phyloP scores from a whole-genome alignment of 805 yeast species.

The Saccharomyces kudriavzevii region DNA sequence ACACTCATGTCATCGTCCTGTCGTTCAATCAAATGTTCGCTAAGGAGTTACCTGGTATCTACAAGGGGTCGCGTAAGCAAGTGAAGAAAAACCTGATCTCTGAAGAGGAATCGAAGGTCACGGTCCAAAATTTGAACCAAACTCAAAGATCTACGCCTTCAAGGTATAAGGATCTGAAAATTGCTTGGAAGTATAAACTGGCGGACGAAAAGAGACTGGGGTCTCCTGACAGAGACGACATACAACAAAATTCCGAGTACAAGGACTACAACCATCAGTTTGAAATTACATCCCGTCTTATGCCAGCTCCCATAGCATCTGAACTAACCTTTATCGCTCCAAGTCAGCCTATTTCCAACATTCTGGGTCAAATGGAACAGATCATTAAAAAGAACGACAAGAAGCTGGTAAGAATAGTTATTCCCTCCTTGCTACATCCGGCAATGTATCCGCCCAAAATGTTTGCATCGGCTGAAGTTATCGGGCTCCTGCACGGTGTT shows the following conservation, averaged over 20 bases:
- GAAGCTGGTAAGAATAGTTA: slow-evolving; percentile 52
- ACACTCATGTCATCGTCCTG: slow-evolving; percentile 57
- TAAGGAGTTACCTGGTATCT: slow-evolving; percentile 66
- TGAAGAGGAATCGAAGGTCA: slow-evolving; percentile 52
- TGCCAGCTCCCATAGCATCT: slow-evolving; percentile 55
- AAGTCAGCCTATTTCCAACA: slow-evolving; percentile 19
- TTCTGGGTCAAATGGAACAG: slow-evolving; percentile 37
- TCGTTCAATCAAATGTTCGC: slow-evolving; percentile 55
- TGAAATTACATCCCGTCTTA: slow-evolving; percentile 64
- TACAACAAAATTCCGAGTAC: slow-evolving; percentile 28
- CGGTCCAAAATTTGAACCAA: slow-evolving; percentile 58
- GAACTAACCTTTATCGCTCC: slow-evolving; percentile 54
- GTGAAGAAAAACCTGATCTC: slow-evolving; percentile 51
- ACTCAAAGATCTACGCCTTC: slow-evolving; percentile 13
- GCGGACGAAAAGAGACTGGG: slow-evolving; percentile 25
- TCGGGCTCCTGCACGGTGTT: slow-evolving; percentile 56
- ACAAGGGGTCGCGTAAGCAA: slow-evolving; percentile 60
- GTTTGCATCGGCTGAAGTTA: slow-evolving; percentile 38
- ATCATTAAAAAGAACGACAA: slow-evolving; percentile 37
- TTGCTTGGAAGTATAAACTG: slow-evolving; percentile 89
- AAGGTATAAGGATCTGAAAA: slow-evolving; percentile 50
- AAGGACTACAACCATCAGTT: slow-evolving; percentile 58
- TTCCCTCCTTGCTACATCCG: slow-evolving; percentile 79
- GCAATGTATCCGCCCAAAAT: slow-evolving; percentile 51
- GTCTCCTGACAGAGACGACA: neutral